These are phyloP conservation scores for Leccinum barrowsii DNA, from an alignment of 768 basidiomycete species.

Conservation along the genomic window DNA sequence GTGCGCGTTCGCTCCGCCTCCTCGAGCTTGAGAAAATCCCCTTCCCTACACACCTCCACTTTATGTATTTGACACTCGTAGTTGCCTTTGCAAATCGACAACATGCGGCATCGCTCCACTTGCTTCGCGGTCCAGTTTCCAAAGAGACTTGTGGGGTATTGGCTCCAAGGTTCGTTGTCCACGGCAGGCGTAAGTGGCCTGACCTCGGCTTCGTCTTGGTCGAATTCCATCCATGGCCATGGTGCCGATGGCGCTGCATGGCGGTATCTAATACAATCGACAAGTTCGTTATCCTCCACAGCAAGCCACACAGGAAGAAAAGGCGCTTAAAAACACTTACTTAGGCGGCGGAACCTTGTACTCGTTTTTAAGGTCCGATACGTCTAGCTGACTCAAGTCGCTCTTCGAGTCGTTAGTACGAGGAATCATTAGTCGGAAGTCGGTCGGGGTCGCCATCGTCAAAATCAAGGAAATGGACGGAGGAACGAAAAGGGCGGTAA, in stretches of 20 bases:
- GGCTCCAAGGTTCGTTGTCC: conserved; percentile 22
- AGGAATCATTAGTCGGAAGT: conserved; percentile 6
- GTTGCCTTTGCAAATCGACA: conserved; percentile 15
- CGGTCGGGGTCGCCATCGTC: conserved; percentile 13
- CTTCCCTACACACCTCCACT: conserved; percentile 18
- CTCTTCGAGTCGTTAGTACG: not conserved
- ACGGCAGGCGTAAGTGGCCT: not conserved
- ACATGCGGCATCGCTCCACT: conserved; percentile 34
- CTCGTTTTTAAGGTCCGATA: conserved; percentile 7
- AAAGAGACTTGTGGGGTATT: conserved; percentile 51
- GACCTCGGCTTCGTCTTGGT: conserved; percentile 19
- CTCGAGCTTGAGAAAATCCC: conserved; percentile 13
- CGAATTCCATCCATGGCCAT: conserved; percentile 42
- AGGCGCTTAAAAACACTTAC: conserved; percentile 6
- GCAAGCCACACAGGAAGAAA: not conserved
- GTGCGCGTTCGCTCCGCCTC: conserved; percentile 1
- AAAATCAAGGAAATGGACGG: not conserved
- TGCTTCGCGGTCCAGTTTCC: conserved; percentile 55
- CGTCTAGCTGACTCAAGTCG: not conserved
- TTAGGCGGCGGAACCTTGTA: conserved; percentile 24
- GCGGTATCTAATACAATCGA: conserved; percentile 25
- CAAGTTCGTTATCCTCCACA: conserved; percentile 16
- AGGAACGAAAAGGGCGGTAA: not conserved
- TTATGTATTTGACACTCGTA: conserved; percentile 19
- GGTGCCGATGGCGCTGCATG: conserved; percentile 39